Evolutionary conservation across 495 filamentous ascomycete genomes (phyloP).

Genomic region (Aspergillus indologenus): DNA sequence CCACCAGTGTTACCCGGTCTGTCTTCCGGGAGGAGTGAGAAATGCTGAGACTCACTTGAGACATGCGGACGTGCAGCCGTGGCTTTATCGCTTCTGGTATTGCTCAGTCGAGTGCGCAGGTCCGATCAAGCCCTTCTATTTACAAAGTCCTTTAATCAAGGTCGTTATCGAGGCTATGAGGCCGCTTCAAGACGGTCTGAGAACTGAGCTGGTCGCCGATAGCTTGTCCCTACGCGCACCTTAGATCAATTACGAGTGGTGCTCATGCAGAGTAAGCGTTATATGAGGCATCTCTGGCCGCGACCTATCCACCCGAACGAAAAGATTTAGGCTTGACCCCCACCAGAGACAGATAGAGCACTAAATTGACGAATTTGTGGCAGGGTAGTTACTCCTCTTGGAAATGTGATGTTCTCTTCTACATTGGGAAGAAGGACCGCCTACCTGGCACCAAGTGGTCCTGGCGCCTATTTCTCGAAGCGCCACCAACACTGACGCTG

Average conservation of each 20-base stretch:
- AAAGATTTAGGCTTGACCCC: background rate
- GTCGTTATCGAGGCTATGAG: background rate
- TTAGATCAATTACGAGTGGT: background rate
- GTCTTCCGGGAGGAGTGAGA: background rate
- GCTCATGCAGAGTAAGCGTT: background rate
- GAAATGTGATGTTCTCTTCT: background rate
- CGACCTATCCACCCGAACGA: background rate
- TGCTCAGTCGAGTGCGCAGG: background rate
- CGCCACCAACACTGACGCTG: constrained; percentile 1
- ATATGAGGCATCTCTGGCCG: background rate
- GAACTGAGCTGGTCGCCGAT: background rate
- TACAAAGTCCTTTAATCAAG: background rate
- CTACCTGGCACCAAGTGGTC: background rate
- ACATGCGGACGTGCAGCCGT: too few species aligned
- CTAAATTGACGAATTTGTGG: background rate
- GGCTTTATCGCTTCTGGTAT: background rate
- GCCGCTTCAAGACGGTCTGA: background rate
- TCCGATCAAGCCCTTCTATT: background rate
- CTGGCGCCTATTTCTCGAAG: background rate
- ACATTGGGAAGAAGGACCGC: too few species aligned
- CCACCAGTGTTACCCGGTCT: background rate
- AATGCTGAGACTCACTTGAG: background rate
- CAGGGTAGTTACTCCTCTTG: background rate
- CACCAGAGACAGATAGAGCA: background rate
- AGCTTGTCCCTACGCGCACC: too few species aligned